phyloP scores from a whole-genome alignment of 768 basidiomycete genomes.

The Tylopilus rubrobrunneus region DNA sequence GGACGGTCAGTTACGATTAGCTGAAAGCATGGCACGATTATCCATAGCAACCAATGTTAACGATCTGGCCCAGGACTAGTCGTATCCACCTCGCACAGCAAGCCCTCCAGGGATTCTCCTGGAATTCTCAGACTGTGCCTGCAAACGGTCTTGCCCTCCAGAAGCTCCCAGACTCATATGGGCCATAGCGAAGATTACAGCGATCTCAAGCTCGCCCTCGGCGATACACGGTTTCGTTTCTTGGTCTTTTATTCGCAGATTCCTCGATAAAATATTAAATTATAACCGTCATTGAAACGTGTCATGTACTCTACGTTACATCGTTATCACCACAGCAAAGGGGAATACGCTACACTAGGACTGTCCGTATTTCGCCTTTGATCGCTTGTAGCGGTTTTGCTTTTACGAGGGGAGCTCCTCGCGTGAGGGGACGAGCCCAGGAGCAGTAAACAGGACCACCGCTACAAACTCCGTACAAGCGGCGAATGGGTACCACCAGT shows the following conservation, averaged over 20 bases:
- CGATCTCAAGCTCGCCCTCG: background rate
- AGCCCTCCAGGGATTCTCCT: too few relatives aligned
- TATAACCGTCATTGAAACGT: background rate
- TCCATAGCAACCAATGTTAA: background rate
- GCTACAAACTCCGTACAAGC: slow-evolving; percentile 32
- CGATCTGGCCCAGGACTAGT: too few relatives aligned
- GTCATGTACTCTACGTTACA: background rate
- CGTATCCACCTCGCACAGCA: too few relatives aligned
- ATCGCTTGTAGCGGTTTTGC: background rate
- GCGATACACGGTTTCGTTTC: background rate
- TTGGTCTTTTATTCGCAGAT: background rate
- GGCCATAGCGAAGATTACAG: background rate
- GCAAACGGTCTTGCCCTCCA: too few relatives aligned
- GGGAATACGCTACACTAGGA: background rate
- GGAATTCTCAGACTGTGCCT: too few relatives aligned
- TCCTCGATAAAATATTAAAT: background rate
- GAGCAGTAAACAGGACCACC: slow-evolving; percentile 28
- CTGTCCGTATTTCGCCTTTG: background rate
- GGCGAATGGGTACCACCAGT: slow-evolving; percentile 32
- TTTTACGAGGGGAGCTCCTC: slow-evolving; percentile 23
- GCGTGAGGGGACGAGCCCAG: slow-evolving; percentile 32
- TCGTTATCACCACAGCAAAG: background rate
- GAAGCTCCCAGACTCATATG: background rate
- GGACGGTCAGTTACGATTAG: background rate
- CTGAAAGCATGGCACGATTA: background rate